Evolutionary conservation across 1,284 basidiomycete species (phyloP), one percentile per base, ranked within the genome.

Genomic region (Rhizopogon parksii): DNA sequence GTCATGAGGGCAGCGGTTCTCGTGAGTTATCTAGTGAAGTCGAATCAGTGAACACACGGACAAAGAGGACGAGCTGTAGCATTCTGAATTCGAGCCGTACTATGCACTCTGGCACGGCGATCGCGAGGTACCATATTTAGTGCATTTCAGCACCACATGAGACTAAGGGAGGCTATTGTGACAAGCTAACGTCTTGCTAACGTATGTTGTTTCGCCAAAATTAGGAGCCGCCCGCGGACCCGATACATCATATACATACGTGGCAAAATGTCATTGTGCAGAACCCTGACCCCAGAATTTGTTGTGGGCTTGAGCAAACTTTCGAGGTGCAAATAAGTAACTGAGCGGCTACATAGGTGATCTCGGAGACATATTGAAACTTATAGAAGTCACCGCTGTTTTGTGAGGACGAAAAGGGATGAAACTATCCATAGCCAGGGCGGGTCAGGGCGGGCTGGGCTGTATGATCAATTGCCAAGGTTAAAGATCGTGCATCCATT

Each of bases 301-400:
- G 27, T 12, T 43, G 40, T 19, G 40, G 40, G 40, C 24, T 25
- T 17, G 17, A 43, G 40, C 7, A 43, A 43, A 43, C 40, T 43
- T 43, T 43, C 27, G 17, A 45, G 42, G 30, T 43, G 30, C 42
- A 19, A 42, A 43, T 43, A 42, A 30, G 25, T 42, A 14, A 12
- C 14, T 32, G 8, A 12, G 30, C 11, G 27, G 8, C 8, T 9
- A 8, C 27, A 27, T 24, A 24, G 2, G 8, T 32, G 27, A 30
- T 30, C 27, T 27, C 4, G 30, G 42, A 32, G 27, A 42, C 15
- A 25, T 14, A 24, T 40, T 15, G 27, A 27, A 9, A 27, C 27
- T 12, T 11, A 43, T 4, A 4, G 17, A 43, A 43, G 42, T 45
- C 42, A 45, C 42, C 42, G 42, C 42, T 45, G 42, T 45, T 45